Conservation (phyloP, 83 land plant genomes). For the Isoetes engelmannii region DNA sequence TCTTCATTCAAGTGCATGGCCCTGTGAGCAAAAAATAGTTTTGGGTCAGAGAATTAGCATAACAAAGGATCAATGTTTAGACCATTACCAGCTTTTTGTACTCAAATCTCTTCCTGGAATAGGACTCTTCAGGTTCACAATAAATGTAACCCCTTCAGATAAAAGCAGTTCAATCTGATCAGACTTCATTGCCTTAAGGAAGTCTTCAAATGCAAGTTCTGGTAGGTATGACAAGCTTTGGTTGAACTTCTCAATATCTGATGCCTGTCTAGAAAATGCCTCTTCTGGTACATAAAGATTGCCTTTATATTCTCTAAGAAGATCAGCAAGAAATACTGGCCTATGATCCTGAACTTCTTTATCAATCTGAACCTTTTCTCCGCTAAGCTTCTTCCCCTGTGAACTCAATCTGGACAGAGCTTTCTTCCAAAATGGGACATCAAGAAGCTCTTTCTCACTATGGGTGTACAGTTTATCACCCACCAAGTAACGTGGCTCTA, state of each 20-base stretch:
- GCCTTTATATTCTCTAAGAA: conserved; percentile 74
- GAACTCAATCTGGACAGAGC: not conserved
- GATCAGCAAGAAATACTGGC: conserved; percentile 61
- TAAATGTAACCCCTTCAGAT: conserved; percentile 45
- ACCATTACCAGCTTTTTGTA: conserved; percentile 50
- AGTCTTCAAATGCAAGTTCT: conserved; percentile 57
- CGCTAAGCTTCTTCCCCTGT: not conserved
- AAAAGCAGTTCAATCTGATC: conserved; percentile 60
- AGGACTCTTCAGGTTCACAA: conserved; percentile 62
- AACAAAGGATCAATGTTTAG: not conserved
- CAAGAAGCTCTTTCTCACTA: conserved; percentile 41
- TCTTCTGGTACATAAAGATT: conserved; percentile 87
- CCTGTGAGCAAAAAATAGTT: conserved; percentile 30
- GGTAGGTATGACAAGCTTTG: conserved; percentile 49
- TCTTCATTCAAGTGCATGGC: conserved; percentile 49
- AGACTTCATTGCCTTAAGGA: conserved; percentile 35
- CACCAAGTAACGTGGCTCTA: conserved; percentile 54
- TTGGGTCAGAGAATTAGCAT: conserved; percentile 1
- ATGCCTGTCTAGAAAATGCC: conserved; percentile 40
- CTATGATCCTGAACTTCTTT: not conserved
- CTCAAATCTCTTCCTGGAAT: conserved; percentile 55
- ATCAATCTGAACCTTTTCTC: not conserved
- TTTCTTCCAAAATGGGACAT: conserved; percentile 24
- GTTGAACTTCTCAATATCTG: conserved; percentile 67
- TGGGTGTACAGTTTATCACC: conserved; percentile 47